Evolutionary conservation across 371 early-diverging fungal genomes (phyloP), one percentile per base, ranked within the genome.

Genomic region (Umbelopsis sp.): DNA sequence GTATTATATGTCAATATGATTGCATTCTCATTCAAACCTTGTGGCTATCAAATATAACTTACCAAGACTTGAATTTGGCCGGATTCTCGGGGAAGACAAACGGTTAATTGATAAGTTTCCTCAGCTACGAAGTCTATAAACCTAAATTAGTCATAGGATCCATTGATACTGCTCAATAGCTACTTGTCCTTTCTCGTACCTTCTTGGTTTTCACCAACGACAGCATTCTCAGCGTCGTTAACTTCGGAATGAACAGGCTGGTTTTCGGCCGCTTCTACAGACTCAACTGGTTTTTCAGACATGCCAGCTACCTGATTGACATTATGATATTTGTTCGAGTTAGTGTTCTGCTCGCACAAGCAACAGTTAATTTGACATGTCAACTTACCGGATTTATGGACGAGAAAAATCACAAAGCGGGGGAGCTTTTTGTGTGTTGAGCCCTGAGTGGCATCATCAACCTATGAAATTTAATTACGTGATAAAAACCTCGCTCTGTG

Each of bases 71-170:
- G 85, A 22, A 89, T 80, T 50, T 74, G 71, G 14, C 78, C 80
- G 4, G 80, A 80, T 57, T 85, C 82, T 62, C 82, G 83, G 20
- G 89, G 86, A 41, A 84, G 74, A 70, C 83, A 86, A 70, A 89
- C 78, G 41, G 83, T 87, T 64, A 89, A 78, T 70, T 80, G 82
- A 68, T 81, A 89, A 45, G 86, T 76, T 69, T 82, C 84, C 63
- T 89, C 89, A 57, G 82, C 86, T 65, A 77, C 72, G 16, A 65
- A 1, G 32, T 57, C 57, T 57, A 5, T 18, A 11, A n/a, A 10
- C 14, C 35, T 18, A 32, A 10, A 57, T 35, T 35, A 35, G 35
- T 11, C 6, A 51, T 51, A n/a, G 12, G 7, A 4, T 20, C 32
- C 2, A 68, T 37, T 62, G 11, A 18, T 11, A 24, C 22, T 8